Percentiles rank a stretch among this genome's conserved stretches.
Evolutionary conservation across 352 stramenopile species (phyloP).

Genomic region (Phytophthora pseudosyringae): DNA sequence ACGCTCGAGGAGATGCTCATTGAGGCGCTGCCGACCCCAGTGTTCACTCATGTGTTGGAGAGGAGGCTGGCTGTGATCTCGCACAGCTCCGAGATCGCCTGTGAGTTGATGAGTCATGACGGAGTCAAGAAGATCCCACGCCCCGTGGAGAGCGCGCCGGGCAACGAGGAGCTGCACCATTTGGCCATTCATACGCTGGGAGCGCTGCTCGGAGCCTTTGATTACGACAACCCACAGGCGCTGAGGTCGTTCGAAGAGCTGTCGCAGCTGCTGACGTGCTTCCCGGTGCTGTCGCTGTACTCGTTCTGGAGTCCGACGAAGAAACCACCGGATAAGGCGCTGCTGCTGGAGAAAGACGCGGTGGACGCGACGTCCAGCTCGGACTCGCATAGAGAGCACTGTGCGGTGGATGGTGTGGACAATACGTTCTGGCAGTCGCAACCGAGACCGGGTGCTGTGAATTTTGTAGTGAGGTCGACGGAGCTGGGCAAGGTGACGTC

Average conservation of each 20-base stretch:
- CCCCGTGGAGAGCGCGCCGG: constrained; percentile 40
- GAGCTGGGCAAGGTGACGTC: constrained; percentile 61
- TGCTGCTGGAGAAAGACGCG: constrained; percentile 48
- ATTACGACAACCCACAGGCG: constrained; percentile 58
- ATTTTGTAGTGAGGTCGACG: constrained; percentile 51
- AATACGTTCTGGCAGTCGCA: constrained; percentile 84
- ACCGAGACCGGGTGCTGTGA: constrained; percentile 50
- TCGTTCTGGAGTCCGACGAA: constrained; percentile 87
- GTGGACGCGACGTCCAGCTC: constrained; percentile 66
- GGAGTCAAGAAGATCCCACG: constrained; percentile 47
- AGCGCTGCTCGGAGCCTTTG: constrained; percentile 72
- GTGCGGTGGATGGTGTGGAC: constrained; percentile 62
- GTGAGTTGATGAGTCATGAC: constrained; percentile 59
- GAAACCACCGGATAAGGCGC: constrained; percentile 58
- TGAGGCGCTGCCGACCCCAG: constrained; percentile 72
- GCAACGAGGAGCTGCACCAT: constrained; percentile 79
- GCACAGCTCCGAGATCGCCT: constrained; percentile 75
- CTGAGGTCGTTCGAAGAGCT: constrained; percentile 81
- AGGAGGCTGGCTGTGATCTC: constrained; percentile 81
- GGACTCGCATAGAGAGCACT: constrained; percentile 47
- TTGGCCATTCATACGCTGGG: constrained; percentile 84
- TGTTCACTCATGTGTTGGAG: constrained; percentile 83
- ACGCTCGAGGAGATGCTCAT: constrained; percentile 87
- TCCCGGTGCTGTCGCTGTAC: constrained; percentile 80
- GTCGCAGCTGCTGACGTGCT: constrained; percentile 73